A percentile compares a stretch with the other conserved stretches of the same genome.
These are phyloP conservation scores for Mediolabrus comicus DNA, from an alignment of 108 stramenopile species.

Conservation along the genomic window DNA sequence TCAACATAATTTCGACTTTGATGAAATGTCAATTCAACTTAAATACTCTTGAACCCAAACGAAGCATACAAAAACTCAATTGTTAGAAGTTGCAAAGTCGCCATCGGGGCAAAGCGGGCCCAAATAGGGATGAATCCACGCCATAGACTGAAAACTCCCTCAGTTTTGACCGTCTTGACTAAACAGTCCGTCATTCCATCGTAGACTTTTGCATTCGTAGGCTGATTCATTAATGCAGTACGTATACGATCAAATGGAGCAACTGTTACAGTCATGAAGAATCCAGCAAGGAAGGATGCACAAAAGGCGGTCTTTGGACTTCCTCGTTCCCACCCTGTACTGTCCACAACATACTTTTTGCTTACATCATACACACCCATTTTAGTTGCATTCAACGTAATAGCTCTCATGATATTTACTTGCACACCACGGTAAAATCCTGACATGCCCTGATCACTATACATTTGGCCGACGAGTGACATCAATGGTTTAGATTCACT, in stretches of 20 bases:
- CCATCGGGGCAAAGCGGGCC: conserved; percentile 91
- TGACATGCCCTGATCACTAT: conserved; percentile 69
- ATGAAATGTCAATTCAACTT: not conserved
- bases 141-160: conserved; percentile 85
- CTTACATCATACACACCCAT: conserved; percentile 91
- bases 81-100: conserved; percentile 88
- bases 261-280: conserved; percentile 94
- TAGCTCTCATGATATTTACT: conserved; percentile 89
- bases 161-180: conserved; percentile 82
- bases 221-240: conserved; percentile 92
- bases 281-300: conserved; percentile 84
- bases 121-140: conserved; percentile 94
- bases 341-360: conserved; percentile 78
- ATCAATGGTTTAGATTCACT: conserved; percentile 63
- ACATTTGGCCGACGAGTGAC: conserved; percentile 63
- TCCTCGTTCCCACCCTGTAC: conserved; percentile 56
- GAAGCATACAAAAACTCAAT: conserved; percentile 53
- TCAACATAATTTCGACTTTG: too few species aligned
- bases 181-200: conserved; percentile 83
- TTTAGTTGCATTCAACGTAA: conserved; percentile 93
- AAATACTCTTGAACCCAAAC: not conserved
- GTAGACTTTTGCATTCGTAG: conserved; percentile 87
- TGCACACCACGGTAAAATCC: conserved; percentile 95
- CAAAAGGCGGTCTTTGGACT: conserved; percentile 67
- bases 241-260: conserved; percentile 90